Conservation (phyloP, 2,329 filamentous ascomycete species). For the Balansia obtecta region DNA sequence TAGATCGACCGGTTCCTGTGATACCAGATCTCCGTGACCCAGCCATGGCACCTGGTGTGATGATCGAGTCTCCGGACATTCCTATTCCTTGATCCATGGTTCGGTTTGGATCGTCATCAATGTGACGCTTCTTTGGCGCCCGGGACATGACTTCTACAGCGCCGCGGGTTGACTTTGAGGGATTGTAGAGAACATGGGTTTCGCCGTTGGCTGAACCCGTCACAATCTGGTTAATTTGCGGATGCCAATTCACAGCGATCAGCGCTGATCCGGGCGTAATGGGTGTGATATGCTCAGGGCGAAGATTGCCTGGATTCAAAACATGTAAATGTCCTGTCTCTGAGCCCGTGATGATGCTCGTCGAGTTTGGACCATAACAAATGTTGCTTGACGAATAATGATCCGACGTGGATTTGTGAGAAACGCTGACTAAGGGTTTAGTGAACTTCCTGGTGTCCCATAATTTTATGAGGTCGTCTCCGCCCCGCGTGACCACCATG, state of each 20-base stretch:
- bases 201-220: constrained; percentile 87
- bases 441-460: constrained; percentile 98
- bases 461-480: constrained; percentile 84
- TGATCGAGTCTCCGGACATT: constrained; percentile 70
- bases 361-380: constrained; percentile 72
- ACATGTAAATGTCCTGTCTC: constrained; percentile 79
- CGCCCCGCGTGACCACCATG: constrained; percentile 80
- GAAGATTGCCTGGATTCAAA: constrained; percentile 82
- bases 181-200: constrained; percentile 83
- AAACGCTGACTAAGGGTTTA: constrained; percentile 65
- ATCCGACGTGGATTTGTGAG: constrained; percentile 70
- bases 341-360: constrained; percentile 82
- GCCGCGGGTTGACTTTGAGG: constrained; percentile 66
- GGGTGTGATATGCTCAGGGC: constrained; percentile 71
- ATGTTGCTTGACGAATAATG: constrained; percentile 81
- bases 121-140: constrained; percentile 85
- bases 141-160: constrained; percentile 85
- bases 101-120: constrained; percentile 81
- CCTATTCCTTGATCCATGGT: constrained; percentile 76
- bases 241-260: constrained; percentile 81
- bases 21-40: constrained; percentile 50
- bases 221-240: constrained; percentile 90
- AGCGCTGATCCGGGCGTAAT: constrained; percentile 78
- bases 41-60: constrained; percentile 51
- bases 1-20: constrained; percentile 63